phyloP scores from a whole-genome alignment of 225 moss, liverwort and hornwort species.

The Pleurozium schreberi region DNA sequence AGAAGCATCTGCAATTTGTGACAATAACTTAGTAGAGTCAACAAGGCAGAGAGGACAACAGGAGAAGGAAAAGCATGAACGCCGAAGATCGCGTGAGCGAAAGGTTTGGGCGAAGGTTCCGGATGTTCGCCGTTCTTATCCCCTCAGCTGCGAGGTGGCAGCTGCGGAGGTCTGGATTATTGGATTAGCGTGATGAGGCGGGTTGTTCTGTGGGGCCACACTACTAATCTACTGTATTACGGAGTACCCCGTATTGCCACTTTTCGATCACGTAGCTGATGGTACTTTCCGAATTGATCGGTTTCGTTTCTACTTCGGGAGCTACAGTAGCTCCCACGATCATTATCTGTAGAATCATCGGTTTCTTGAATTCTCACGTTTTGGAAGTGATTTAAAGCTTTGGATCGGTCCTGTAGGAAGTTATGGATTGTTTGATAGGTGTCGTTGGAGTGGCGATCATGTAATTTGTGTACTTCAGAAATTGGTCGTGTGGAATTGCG shows the following conservation, averaged over 20 bases:
- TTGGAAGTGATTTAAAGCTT: background rate
- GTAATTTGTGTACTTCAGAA: background rate
- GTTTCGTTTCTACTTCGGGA: background rate
- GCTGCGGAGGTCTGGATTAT: background rate
- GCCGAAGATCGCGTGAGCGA: background rate
- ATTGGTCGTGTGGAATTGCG: background rate
- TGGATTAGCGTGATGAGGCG: background rate
- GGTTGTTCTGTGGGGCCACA: background rate
- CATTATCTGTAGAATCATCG: background rate
- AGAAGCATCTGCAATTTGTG: no score
- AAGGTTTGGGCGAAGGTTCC: background rate
- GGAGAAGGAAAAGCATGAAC: background rate
- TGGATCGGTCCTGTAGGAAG: background rate
- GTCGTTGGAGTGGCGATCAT: background rate
- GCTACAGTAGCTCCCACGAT: background rate
- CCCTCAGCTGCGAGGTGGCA: background rate
- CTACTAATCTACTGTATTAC: background rate
- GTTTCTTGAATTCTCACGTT: background rate
- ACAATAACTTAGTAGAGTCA: background rate
- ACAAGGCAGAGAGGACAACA: background rate
- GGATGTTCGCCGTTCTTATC: conserved; percentile 9
- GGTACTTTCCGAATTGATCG: background rate
- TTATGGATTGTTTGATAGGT: background rate
- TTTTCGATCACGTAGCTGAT: background rate
- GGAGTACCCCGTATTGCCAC: background rate